Evolutionary conservation across 2,329 filamentous ascomycete genomes (phyloP), one percentile per base, ranked within the genome.

Genomic region (Diaporthe sp.): DNA sequence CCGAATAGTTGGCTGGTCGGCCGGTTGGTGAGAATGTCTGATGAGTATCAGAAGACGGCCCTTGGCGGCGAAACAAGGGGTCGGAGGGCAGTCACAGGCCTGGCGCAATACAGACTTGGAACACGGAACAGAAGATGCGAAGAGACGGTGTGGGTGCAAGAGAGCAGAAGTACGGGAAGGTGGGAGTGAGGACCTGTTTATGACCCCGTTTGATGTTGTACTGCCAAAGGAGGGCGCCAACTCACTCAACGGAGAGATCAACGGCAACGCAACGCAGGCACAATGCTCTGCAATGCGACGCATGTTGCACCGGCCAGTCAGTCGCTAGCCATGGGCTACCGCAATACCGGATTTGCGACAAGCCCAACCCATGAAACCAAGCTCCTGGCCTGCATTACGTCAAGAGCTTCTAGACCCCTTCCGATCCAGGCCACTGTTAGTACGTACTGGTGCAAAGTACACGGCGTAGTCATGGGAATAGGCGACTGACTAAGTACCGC

Each of bases 271-370:
- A 68, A 25, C 42, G 44, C 57, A 39, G 34, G 34, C 28, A 34
- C 46, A 68, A 34, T 19, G 19, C 39, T 13, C 25, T 67, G 31
- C 65, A 68, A 53, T 68, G 65, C 46, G 46, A 37, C 58, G 17
- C 58, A 55, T 46, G 65, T 71, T 31, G 42, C 37, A 61, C 65
- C 58, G 62, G 62, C 34, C 62, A 71, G 37, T 60, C 42, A 57
- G 34, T 60, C 42, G 39, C 34, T 28, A 37, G 44, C 62, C 39
- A 68, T 4, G 39, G 62, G 61, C 46, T 57, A 49, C 53, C 67
- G 67, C 61, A 74, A 74, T 74, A 68, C 72, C 62, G 72, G 71
- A 73, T 73, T 72, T 73, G 71, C 22, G 60, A 73, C 71, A 53
- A 73, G 58, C 71, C 58, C 44, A 42, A 62, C 71, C 58, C 71